A percentile compares a stretch with the other conserved stretches of the same genome.
Evolutionary conservation across 2,329 filamentous ascomycete species (phyloP).

Genomic region (Aspergillus chevalieri): DNA sequence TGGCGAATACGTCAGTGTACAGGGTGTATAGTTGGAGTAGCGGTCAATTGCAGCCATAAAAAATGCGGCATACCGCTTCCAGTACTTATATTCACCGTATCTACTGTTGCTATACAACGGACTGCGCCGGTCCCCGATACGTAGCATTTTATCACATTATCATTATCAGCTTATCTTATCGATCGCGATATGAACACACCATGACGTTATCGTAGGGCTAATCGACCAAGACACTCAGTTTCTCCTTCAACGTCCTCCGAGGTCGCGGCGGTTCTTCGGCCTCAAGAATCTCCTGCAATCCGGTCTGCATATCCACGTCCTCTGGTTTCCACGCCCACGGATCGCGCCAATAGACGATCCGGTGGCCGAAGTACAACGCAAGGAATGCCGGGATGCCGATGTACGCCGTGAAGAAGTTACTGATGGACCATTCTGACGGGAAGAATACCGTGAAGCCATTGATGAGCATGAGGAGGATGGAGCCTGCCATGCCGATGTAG

Average conservation of each 20-base stretch:
- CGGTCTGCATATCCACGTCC: constrained; percentile 49
- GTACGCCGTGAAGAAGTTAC: constrained; percentile 61
- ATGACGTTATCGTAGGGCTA: constrained; percentile 6
- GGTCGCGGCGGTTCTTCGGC: constrained; percentile 30
- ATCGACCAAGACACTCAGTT: constrained; percentile 25
- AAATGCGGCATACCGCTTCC: no score
- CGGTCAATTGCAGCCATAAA: no score
- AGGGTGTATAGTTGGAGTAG: no score
- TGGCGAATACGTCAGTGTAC: no score
- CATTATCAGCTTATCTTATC: no score
- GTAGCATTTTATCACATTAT: neutral
- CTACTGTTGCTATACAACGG: neutral
- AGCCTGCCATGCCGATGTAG: constrained; percentile 50
- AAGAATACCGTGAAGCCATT: constrained; percentile 74
- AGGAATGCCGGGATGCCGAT: constrained; percentile 60
- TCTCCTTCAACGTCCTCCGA: constrained; percentile 28
- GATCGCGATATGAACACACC: no score
- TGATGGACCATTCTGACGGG: constrained; percentile 55
- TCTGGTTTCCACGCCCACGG: constrained; percentile 46
- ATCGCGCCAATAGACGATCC: constrained; percentile 43
- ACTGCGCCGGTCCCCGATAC: neutral
- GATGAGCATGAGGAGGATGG: constrained; percentile 59
- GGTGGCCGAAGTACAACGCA: constrained; percentile 49
- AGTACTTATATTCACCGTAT: no score
- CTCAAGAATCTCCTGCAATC: constrained; percentile 50